phyloP scores from a whole-genome alignment of 306 rosid species.

The Luffa acutangula region DNA sequence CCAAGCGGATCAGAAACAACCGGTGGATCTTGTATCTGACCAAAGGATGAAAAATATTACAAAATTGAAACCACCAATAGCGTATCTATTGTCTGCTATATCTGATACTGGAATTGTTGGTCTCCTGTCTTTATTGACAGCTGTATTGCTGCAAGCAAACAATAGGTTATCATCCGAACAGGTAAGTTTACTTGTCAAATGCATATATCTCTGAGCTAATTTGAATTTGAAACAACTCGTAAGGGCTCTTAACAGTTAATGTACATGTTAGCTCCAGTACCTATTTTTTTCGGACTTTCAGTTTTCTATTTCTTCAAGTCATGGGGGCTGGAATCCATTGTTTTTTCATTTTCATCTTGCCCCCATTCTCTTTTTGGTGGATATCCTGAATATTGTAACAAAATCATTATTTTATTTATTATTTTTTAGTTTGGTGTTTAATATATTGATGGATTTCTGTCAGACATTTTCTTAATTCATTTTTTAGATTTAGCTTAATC shows the following conservation, averaged over 20 bases:
- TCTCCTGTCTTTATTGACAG: slow-evolving; percentile 87
- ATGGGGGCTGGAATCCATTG: neutral
- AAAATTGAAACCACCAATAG: slow-evolving; percentile 49
- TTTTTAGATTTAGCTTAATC: neutral
- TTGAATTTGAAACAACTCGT: neutral
- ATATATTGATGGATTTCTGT: neutral
- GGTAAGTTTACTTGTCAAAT: slow-evolving; percentile 28
- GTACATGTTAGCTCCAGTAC: neutral
- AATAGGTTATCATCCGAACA: slow-evolving; percentile 86
- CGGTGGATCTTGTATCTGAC: slow-evolving; percentile 20
- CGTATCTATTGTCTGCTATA: slow-evolving; percentile 65
- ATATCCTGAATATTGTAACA: neutral
- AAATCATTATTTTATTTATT: neutral
- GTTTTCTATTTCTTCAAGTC: neutral
- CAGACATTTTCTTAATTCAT: neutral
- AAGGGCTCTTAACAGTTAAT: neutral
- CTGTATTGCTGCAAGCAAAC: slow-evolving; percentile 90
- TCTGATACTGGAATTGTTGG: slow-evolving; percentile 94
- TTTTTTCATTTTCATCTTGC: neutral
- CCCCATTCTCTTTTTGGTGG: neutral
- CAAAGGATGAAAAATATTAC: slow-evolving; percentile 34
- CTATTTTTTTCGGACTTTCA: neutral
- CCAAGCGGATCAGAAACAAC: slow-evolving; percentile 41
- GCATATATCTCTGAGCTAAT: neutral
- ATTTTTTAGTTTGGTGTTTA: neutral